A percentile compares a stretch with the other conserved stretches of the same genome.
Conservation (phyloP, 208 protist species). For the Naegleria lovaniensis region DNA sequence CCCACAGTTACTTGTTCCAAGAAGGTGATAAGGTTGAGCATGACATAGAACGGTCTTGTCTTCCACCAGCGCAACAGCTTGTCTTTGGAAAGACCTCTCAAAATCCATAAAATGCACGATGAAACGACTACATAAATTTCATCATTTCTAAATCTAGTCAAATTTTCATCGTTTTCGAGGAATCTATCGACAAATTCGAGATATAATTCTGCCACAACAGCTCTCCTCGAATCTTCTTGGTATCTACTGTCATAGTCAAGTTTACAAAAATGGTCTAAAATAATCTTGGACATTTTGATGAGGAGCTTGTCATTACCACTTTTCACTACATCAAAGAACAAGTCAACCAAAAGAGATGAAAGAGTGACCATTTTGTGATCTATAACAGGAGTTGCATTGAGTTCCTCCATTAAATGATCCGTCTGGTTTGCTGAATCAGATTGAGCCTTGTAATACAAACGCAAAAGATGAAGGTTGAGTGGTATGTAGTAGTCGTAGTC, state of each 20-base stretch:
- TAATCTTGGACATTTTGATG: not conserved
- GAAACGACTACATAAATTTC: not conserved
- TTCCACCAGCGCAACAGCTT: not conserved
- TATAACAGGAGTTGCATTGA: not conserved
- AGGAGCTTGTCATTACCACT: not conserved
- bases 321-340: not conserved
- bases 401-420: not conserved
- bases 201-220: not conserved
- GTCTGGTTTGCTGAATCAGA: not conserved
- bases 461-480: not conserved
- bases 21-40: not conserved
- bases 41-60: not conserved
- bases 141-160: not conserved
- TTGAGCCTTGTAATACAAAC: not conserved
- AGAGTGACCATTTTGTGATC: not conserved
- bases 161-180: not conserved
- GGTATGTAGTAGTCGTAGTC: slow-evolving; percentile 8
- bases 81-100: not conserved
- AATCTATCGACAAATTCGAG: not conserved
- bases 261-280: not conserved
- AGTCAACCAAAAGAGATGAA: not conserved
- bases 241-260: not conserved
- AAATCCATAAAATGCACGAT: not conserved
- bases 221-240: not conserved
- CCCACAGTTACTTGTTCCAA: not conserved